Conservation (phyloP, 371 early-diverging fungal genomes). For the Rhizomucor miehei region DNA sequence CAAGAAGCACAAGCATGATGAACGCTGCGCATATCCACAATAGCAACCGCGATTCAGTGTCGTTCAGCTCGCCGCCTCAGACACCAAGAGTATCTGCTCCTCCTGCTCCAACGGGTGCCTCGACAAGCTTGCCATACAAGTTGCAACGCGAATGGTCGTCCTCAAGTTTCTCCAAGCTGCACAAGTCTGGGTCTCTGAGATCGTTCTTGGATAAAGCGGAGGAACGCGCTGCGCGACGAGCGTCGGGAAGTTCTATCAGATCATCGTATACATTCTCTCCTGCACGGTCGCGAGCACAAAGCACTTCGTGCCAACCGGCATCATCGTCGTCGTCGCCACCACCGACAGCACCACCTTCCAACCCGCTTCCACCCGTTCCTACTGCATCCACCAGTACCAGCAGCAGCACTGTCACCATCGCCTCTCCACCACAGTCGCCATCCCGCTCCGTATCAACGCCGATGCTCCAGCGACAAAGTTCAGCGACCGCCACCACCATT, state of each 20-base stretch:
- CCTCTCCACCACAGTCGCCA: conserved; percentile 3
- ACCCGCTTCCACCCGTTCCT: conserved; percentile 49
- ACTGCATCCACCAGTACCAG: conserved; percentile 4
- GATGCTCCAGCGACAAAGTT: conserved; percentile 7
- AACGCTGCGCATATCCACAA: not conserved
- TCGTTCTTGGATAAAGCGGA: conserved; percentile 8
- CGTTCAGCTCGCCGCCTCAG: conserved; percentile 32
- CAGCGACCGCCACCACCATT: conserved; percentile 8
- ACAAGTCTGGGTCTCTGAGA: conserved; percentile 33
- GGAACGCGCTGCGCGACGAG: conserved; percentile 3
- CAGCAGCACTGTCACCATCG: not conserved
- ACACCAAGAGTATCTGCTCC: conserved; percentile 37
- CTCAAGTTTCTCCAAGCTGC: conserved; percentile 24
- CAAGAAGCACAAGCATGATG: conserved; percentile 18
- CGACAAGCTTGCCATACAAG: conserved; percentile 17
- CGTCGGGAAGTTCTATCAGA: conserved; percentile 19
- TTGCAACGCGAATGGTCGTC: conserved; percentile 24
- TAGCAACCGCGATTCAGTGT: not conserved
- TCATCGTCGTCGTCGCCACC: conserved; percentile 25
- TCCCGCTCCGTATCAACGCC: conserved; percentile 14
- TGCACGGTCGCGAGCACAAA: conserved; percentile 7
- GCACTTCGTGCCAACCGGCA: conserved; percentile 1
- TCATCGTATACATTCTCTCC: conserved; percentile 9
- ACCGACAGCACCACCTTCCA: conserved; percentile 46
- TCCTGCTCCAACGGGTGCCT: conserved; percentile 10